Evolutionary conservation across 495 filamentous ascomycete genomes (phyloP).

Genomic region (Penicillium psychrofluorescens): DNA sequence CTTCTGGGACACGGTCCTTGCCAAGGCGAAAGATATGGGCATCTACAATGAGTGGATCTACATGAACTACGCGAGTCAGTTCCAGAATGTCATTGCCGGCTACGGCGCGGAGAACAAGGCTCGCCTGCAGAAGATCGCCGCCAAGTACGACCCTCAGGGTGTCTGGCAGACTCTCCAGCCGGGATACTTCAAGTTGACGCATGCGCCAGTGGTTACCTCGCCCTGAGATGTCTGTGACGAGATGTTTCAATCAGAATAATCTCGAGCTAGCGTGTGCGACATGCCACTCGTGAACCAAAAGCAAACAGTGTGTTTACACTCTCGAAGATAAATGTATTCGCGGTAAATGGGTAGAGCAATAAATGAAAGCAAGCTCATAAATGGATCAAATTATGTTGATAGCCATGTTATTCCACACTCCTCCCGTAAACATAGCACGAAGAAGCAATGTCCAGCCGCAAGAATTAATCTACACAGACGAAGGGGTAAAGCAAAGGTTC

Average conservation of each 20-base stretch:
- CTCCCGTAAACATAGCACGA: too few species aligned
- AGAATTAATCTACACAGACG: constrained; percentile 20
- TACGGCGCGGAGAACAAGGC: constrained; percentile 28
- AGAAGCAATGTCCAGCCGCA: too few species aligned
- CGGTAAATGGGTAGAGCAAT: too few species aligned
- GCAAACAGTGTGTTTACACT: too few species aligned
- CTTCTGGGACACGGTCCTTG: constrained; percentile 12
- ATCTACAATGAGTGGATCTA: constrained; percentile 50
- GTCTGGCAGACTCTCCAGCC: constrained; percentile 33
- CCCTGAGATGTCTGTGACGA: not conserved
- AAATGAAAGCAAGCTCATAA: too few species aligned
- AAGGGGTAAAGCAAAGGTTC: constrained; percentile 5
- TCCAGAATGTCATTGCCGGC: constrained; percentile 29
- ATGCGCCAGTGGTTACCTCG: constrained; percentile 8
- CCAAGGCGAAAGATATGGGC: constrained; percentile 31
- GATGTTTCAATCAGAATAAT: too few species aligned
- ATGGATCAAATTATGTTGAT: too few species aligned
- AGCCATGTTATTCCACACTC: too few species aligned
- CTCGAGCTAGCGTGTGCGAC: too few species aligned
- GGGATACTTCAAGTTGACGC: constrained; percentile 34
- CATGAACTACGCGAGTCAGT: constrained; percentile 41
- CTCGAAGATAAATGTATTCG: too few species aligned
- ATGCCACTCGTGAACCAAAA: too few species aligned
- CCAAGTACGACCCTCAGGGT: constrained; percentile 27
- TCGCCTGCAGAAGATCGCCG: constrained; percentile 22